Conservation (phyloP, 495 filamentous ascomycete genomes). For the Lentithecium fluviatile region DNA sequence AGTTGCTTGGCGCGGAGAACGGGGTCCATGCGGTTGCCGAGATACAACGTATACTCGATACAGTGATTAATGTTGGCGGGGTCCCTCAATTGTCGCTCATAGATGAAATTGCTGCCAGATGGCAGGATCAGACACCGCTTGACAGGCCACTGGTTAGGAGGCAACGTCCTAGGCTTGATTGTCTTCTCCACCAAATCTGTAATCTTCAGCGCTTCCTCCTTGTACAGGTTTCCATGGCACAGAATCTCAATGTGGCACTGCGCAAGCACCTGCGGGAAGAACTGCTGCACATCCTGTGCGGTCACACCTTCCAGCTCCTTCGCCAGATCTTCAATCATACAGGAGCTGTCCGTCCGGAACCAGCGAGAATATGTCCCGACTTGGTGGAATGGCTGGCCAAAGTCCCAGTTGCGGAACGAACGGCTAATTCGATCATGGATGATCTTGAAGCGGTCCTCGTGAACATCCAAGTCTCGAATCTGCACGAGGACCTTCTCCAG, state of each 20-base stretch:
- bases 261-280: constrained; percentile 75
- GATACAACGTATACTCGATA: constrained; percentile 84
- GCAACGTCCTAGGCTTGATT: constrained; percentile 72
- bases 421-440: constrained; percentile 82
- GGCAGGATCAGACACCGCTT: constrained; percentile 75
- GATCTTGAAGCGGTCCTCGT: constrained; percentile 81
- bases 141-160: constrained; percentile 76
- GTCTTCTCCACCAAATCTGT: constrained; percentile 77
- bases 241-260: constrained; percentile 87
- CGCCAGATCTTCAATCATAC: constrained; percentile 77
- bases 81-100: constrained; percentile 76
- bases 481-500: constrained; percentile 86
- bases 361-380: constrained; percentile 81
- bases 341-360: constrained; percentile 72
- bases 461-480: constrained; percentile 81
- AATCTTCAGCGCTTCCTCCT: constrained; percentile 87
- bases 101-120: constrained; percentile 77
- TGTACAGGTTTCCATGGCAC: constrained; percentile 91
- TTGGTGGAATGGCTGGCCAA: constrained; percentile 83
- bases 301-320: constrained; percentile 74
- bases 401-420: constrained; percentile 79
- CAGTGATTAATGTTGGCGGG: constrained; percentile 94
- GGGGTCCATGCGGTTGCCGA: constrained; percentile 71
- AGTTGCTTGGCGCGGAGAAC: constrained; percentile 69
- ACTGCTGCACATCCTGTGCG: constrained; percentile 67